phyloP scores from a whole-genome alignment of 2,329 filamentous ascomycete species.

The Aspergillus alliaceus region DNA sequence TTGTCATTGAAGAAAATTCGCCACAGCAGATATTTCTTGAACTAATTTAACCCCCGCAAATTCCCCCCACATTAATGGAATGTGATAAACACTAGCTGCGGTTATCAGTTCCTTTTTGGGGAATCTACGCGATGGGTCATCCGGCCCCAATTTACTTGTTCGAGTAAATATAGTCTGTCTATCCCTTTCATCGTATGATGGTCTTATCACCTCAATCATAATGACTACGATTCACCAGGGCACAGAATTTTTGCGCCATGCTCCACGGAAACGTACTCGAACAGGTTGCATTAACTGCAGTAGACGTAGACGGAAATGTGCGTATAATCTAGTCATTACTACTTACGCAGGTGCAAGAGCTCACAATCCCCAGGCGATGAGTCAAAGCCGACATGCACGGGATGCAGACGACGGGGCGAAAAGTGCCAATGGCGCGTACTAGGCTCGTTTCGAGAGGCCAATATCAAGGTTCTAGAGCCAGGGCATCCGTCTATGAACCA shows the following conservation, averaged over 20 bases:
- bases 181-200: neutral
- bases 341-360: no score
- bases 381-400: conserved; percentile 28
- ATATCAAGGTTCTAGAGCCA: conserved; percentile 28
- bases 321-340: neutral
- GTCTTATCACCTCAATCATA: neutral
- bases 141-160: conserved; percentile 1
- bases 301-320: conserved; percentile 34
- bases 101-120: conserved; percentile 19
- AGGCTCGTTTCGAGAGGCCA: conserved; percentile 31
- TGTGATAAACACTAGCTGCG: conserved; percentile 10
- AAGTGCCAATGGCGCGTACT: conserved; percentile 32
- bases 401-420: conserved; percentile 31
- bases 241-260: neutral
- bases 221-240: neutral
- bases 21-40: neutral
- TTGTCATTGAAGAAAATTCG: no score
- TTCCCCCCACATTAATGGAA: no score
- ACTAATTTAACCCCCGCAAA: no score
- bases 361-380: conserved; percentile 26
- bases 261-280: conserved; percentile 27
- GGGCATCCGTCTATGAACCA: conserved; percentile 34
- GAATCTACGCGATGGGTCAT: conserved; percentile 8
- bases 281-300: conserved; percentile 35
- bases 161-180: neutral